A percentile compares a stretch with the other conserved stretches of the same genome.
Evolutionary conservation across 1,284 basidiomycete genomes (phyloP).

Genomic region (Austropuccinia psidii): DNA sequence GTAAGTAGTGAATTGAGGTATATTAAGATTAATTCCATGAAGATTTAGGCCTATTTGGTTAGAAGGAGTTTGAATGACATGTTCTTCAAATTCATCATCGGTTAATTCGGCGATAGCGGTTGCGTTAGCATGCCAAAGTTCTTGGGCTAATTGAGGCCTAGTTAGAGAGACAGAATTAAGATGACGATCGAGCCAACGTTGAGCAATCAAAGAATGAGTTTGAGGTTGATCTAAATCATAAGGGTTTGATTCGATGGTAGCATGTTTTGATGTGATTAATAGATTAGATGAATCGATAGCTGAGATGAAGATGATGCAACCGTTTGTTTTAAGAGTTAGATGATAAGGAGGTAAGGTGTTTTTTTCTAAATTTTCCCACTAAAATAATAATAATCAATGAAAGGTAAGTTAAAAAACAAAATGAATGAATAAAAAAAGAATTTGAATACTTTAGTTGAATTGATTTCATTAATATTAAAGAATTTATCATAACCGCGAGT

Average conservation of each 20-base stretch:
- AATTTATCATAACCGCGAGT: constrained; percentile 97
- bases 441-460: constrained; percentile 70
- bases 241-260: constrained; percentile 55
- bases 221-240: constrained; percentile 30
- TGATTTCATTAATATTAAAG: constrained; percentile 93
- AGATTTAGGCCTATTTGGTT: constrained; percentile 85
- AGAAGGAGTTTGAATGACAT: constrained; percentile 74
- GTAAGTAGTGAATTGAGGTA: constrained; percentile 66
- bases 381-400: constrained; percentile 34
- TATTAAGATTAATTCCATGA: constrained; percentile 77
- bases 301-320: constrained; percentile 94
- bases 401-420: neutral
- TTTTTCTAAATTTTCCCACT: constrained; percentile 71
- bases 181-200: constrained; percentile 72
- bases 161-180: constrained; percentile 60
- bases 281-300: constrained; percentile 69
- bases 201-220: constrained; percentile 68
- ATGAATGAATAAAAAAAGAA: neutral
- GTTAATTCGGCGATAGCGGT: constrained; percentile 83
- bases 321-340: constrained; percentile 90
- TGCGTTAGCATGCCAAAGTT: constrained; percentile 73
- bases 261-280: constrained; percentile 86
- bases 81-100: constrained; percentile 96
- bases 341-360: constrained; percentile 74
- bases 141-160: constrained; percentile 63